Conservation (phyloP, 148 eudicot species). For the Euryodendron excelsum region DNA sequence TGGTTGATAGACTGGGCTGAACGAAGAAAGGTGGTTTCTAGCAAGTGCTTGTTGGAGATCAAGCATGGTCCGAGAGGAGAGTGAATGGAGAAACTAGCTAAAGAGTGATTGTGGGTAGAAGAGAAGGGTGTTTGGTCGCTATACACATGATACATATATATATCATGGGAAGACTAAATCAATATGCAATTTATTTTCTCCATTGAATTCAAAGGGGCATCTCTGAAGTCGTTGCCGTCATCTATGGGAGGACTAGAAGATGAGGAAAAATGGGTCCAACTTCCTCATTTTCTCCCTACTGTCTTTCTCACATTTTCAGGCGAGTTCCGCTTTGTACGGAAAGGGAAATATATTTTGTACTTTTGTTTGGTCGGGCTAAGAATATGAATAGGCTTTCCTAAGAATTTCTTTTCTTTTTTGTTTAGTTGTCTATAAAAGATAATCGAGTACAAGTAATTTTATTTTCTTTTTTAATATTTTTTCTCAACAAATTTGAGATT, state of each 20-base stretch:
- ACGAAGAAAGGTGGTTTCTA: neutral
- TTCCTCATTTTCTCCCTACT: neutral
- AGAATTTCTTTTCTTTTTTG: too few species aligned
- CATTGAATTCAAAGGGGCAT: neutral
- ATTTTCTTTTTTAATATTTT: too few species aligned
- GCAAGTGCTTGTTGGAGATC: neutral
- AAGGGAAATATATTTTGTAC: too few species aligned
- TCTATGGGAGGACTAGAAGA: neutral
- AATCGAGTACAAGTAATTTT: too few species aligned
- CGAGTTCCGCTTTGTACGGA: too few species aligned
- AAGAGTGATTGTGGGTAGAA: neutral
- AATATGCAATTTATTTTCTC: too few species aligned
- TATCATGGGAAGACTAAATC: neutral
- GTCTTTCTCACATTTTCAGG: neutral
- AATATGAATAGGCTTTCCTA: too few species aligned
- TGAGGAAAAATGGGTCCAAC: neutral
- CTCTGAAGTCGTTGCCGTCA: slow-evolving; percentile 18
- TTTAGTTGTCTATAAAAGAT: too few species aligned
- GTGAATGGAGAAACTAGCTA: too few species aligned
- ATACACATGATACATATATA: neutral
- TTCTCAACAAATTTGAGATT: too few species aligned
- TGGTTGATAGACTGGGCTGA: neutral
- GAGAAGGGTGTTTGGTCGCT: too few species aligned
- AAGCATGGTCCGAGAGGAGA: neutral
- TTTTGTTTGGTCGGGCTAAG: too few species aligned